Base-by-base conservation (phyloP, 202 grass and related monocot species). In the Elaeis oleifera region DNA sequence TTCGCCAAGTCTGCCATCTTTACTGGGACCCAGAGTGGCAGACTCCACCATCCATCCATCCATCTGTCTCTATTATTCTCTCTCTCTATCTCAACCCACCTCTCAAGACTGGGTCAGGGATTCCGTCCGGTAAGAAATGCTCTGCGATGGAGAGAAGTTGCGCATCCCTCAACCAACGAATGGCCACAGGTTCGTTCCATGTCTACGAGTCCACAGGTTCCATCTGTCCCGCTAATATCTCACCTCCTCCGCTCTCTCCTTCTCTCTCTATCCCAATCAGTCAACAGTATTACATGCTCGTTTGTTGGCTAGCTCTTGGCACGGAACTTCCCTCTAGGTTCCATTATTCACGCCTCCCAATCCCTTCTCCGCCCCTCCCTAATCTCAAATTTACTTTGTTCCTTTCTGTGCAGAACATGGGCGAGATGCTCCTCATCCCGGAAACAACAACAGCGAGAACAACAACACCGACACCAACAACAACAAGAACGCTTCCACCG, bases 291-390 rank as follows among this genome's bases (percentile, higher is more conserved):
- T 77, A 68, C 80, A 64, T 82, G 56, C 63, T 71, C 23, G 23
- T 76, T 82, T 82, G 80, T 82, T 77, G 68, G 21, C 20, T 82
- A 73, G 80, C 80, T 73, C 54, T 82, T 82, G 79, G 74, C 68
- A 52, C 48, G 22, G 74, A 82, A 82, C 80, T 74, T 82, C 64
- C 74, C 58, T 67, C 63, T 72, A 27, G 67, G 68, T 82, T 82
- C 74, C 68, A 73, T 82, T 72, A 67, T 81, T 76, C 50, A 71
- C 53, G n/a, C 71, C 53, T 62, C 23, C 52, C 31, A 20, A 20
- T 56, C 49, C 51, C 53, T 63, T 55, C 28, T 44, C 27, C 52
- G 22, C 58, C 8, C 25, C 50, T 28, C 25, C n/a, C 17, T 2
- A 5, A 51, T 50, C 36, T 23, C 17, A 63, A 18, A 18, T 28